Evolutionary conservation across 352 stramenopile genomes (phyloP).

Genomic region (Phytophthora fragariae): DNA sequence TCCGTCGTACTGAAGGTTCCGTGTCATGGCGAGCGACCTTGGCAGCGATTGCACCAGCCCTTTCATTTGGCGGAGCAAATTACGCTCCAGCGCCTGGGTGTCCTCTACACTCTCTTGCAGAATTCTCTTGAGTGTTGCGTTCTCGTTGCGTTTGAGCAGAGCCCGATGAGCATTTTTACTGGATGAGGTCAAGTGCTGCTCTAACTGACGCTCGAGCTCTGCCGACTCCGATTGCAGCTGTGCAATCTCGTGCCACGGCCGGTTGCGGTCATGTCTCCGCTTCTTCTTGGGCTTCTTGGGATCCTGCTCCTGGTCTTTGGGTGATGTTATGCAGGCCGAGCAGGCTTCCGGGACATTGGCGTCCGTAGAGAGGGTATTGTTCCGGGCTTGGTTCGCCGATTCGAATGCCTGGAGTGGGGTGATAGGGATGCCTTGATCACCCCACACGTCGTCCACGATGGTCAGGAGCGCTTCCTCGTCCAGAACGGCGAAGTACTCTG

Average conservation of each 20-base stretch:
- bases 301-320: background rate
- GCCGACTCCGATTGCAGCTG: background rate
- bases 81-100: background rate
- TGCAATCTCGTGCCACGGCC: background rate
- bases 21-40: background rate
- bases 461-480: slow-evolving; percentile 28
- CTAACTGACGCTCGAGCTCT: background rate
- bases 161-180: background rate
- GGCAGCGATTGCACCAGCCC: slow-evolving; percentile 1
- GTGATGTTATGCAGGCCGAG: background rate
- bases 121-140: background rate
- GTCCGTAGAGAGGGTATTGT: background rate
- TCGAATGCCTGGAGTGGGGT: too few species aligned
- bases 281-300: background rate
- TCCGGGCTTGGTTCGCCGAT: background rate
- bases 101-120: background rate
- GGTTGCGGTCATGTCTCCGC: background rate
- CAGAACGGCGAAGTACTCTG: too few species aligned
- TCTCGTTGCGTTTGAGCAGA: background rate
- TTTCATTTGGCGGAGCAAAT: background rate
- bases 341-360: background rate
- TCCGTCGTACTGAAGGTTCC: background rate
- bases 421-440: too few species aligned
- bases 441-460: too few species aligned
- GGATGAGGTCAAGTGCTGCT: background rate